Base-by-base conservation (phyloP, 2,329 filamentous ascomycete genomes). In the Incumbomyces delicatus region DNA sequence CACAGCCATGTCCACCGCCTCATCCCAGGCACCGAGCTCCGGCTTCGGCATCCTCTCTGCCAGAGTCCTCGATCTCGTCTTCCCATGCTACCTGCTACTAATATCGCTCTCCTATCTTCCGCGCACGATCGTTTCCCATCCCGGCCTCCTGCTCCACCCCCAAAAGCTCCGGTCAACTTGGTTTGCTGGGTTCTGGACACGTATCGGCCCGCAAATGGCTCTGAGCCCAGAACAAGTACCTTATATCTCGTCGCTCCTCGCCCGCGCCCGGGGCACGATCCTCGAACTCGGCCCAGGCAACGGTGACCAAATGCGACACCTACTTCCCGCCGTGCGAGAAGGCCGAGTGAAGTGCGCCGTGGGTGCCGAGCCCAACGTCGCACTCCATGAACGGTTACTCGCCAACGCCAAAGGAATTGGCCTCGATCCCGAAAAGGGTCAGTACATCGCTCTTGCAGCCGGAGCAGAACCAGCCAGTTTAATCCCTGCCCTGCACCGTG, bases 211-310 rank as follows among this genome's bases (percentile, higher is more conserved):
- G 11, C 46, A 52, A 41, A 54, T 56, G 51, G 53, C 55, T 16
- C 44, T 48, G 2, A 41, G 41, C 3, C 50, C 51, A 12, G 29
- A 48, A 20, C 53, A 57, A 30, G 44, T 48, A 36, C 40, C 42
- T 16, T 50, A 55, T 20, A 54, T 57, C 34, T 42, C 47, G 10
- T 41, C 47, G 7, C 60, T 55, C 50, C 62, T 57, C 22, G 61
- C 41, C 10, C 44, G 59, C 30, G 61, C 62, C 16, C 20, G 22
- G 6, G 69, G 70, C 29, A 50, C 58, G 6, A 57, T 72, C 38
- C 63, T 73, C 30, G 70, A 73, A 49, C 60, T 71, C 1, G 70
- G 69, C 16, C 67, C 69, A 3, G 68, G 68, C 2, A 50, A 62
- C 36, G 70, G 69, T 27, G 71, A 68, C 50, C 68, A 72, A 50